Conservation (phyloP, 495 filamentous ascomycete species). For the Penicillium ochrochloron region DNA sequence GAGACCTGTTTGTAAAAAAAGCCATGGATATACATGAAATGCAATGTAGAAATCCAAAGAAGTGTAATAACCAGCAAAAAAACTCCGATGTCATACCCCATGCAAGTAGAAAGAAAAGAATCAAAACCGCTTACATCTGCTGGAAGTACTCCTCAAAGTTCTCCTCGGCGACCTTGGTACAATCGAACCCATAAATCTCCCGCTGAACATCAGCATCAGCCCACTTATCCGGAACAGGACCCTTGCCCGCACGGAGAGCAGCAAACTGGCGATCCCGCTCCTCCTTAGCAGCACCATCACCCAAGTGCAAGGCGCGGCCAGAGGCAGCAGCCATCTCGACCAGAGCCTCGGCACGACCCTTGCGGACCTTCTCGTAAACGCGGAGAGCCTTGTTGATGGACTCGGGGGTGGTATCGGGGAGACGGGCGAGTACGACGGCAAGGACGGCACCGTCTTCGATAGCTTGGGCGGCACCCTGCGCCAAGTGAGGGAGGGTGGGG, state of each 20-base stretch:
- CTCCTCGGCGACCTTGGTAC: constrained; percentile 62
- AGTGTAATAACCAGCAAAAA: constrained; percentile 13
- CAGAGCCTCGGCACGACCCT: constrained; percentile 68
- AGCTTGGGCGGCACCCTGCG: constrained; percentile 84
- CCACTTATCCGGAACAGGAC: constrained; percentile 76
- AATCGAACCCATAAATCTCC: constrained; percentile 76
- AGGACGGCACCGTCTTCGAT: constrained; percentile 80
- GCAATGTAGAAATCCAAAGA: not conserved
- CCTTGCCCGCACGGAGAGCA: constrained; percentile 61
- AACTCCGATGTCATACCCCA: not conserved
- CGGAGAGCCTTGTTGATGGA: constrained; percentile 67
- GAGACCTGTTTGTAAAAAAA: constrained; percentile 6
- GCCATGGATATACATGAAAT: constrained; percentile 19
- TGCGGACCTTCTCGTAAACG: constrained; percentile 74
- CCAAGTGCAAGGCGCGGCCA: constrained; percentile 71
- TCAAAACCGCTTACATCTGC: constrained; percentile 36
- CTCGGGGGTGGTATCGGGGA: constrained; percentile 57
- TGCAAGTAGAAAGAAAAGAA: constrained; percentile 9
- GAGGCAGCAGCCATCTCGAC: constrained; percentile 72
- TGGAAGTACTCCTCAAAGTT: constrained; percentile 63
- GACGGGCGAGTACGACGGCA: constrained; percentile 62
- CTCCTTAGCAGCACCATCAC: constrained; percentile 74
- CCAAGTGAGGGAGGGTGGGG: constrained; percentile 75
- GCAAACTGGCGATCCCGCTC: constrained; percentile 75
- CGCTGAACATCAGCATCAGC: constrained; percentile 77